phyloP scores from a whole-genome alignment of 2,329 filamentous ascomycete genomes.

The Erysiphe pulchra region DNA sequence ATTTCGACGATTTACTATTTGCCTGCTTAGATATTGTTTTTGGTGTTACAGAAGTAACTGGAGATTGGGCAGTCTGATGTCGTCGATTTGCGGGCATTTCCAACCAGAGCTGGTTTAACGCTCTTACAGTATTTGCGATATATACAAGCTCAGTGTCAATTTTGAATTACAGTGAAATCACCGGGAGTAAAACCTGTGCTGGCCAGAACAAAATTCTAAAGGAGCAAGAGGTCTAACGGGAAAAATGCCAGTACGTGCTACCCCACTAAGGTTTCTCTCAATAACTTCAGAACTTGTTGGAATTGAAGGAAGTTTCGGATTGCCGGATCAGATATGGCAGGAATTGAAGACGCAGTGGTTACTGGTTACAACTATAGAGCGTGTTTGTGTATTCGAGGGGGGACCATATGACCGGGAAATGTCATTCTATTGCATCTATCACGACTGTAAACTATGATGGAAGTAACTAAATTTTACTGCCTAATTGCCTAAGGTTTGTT shows the following conservation, averaged over 20 bases:
- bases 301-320: not conserved
- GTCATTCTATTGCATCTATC: too few species aligned
- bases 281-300: not conserved
- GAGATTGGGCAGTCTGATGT: constrained; percentile 22
- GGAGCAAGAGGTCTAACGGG: not conserved
- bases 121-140: not conserved
- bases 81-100: constrained; percentile 27
- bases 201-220: not conserved
- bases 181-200: not conserved
- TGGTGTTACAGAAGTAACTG: constrained; percentile 22
- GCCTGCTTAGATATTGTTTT: constrained; percentile 33
- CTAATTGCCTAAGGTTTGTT: not conserved
- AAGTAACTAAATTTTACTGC: not conserved
- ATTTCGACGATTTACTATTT: constrained; percentile 44
- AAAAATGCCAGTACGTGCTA: constrained; percentile 5
- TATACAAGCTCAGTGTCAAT: not conserved
- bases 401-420: not conserved
- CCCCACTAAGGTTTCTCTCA: constrained; percentile 10
- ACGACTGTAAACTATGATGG: not conserved
- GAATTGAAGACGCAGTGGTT: not conserved
- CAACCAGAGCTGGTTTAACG: not conserved
- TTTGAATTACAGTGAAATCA: not conserved
- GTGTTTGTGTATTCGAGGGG: not conserved
- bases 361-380: too few species aligned
- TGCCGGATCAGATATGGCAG: not conserved